phyloP scores from a whole-genome alignment of 176 grass and related monocot species.

The Oryza australiensis region DNA sequence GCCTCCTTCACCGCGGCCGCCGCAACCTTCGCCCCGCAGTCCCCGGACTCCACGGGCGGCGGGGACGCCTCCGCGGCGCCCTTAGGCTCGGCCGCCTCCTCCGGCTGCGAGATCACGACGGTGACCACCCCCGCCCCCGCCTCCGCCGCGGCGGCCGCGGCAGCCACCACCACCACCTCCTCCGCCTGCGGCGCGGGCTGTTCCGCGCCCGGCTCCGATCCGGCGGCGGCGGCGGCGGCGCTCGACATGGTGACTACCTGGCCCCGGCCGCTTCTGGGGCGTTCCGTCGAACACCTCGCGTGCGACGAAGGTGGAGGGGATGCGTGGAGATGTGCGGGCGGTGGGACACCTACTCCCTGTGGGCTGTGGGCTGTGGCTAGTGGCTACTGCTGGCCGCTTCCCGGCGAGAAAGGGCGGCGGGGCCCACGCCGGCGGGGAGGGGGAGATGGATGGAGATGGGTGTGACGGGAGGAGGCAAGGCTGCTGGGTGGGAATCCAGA shows the following conservation, averaged over 20 bases:
- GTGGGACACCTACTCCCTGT: conserved; percentile 15
- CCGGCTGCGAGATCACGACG: conserved; percentile 70
- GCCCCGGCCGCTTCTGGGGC: not conserved
- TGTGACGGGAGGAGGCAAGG: conserved; percentile 16
- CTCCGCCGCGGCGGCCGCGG: conserved; percentile 18
- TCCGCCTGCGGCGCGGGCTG: conserved; percentile 26
- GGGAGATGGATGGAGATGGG: conserved; percentile 9
- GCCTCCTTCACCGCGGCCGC: conserved; percentile 40
- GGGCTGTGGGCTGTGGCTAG: too few relatives aligned
- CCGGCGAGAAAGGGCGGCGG: conserved; percentile 28
- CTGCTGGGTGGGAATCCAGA: not conserved
- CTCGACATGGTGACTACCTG: conserved; percentile 31
- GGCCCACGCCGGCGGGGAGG: conserved; percentile 23
- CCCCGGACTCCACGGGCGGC: not conserved
- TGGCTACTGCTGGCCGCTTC: conserved; percentile 42
- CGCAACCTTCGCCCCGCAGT: conserved; percentile 13
- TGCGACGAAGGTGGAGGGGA: not conserved
- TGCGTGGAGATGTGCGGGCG: not conserved
- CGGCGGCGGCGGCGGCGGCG: conserved; percentile 15
- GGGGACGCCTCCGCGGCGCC: not conserved
- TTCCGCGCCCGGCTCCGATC: conserved; percentile 22
- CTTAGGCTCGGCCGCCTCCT: conserved; percentile 51
- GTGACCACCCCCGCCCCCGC: conserved; percentile 41
- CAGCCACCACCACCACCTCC: not conserved
- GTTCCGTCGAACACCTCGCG: conserved; percentile 30